Evolutionary conservation across 441 rosid genomes (phyloP), one percentile per base, ranked within the genome.

Genomic region (Viola pubescens): DNA sequence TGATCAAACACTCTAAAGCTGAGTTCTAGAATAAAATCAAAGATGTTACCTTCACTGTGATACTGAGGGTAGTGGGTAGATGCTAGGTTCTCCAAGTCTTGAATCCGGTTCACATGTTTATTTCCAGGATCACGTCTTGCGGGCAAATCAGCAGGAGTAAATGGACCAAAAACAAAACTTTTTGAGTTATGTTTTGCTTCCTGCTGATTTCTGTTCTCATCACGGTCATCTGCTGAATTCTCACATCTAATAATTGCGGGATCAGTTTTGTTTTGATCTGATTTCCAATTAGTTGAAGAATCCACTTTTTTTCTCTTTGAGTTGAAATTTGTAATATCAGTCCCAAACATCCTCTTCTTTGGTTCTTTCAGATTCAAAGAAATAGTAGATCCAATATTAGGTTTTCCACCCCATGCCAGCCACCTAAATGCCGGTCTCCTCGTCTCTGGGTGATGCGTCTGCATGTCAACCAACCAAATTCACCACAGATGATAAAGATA

Each of bases 361-460:
- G 82, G 42, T 70, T 81, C 80, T 4, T 46, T 73, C 56, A 58
- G 60, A 50, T 58, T 66, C 64, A 73, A 64, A 58, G 69, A 53
- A 61, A 59, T 14, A 6, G 59, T 44, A 54, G 70, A 55, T 50
- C 14, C 71, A 54, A 54, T 66, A 56, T 64, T 64, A 14, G 69
- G 48, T 52, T 73, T 72, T 52, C 79, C 79, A 56, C 68, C 72
- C 82, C 78, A 72, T 64, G 90, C 98, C 64, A 86, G 60, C 98
- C 98, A 91, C 78, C 84, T 86, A 62, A 79, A 91, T 45, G 95
- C 96, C 2, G 95, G 81, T 70, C 74, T 88, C 75, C 81, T 85
- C 56, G 74, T 88, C 56, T 77, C 85, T 9, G 92, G 86, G 61
- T 81, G 82, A 64, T 77, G 90, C 54, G 83, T 83, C 98, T 91